Evolutionary conservation across 2,329 filamentous ascomycete genomes (phyloP).

Genomic region (Reticulascus tulasneorum): DNA sequence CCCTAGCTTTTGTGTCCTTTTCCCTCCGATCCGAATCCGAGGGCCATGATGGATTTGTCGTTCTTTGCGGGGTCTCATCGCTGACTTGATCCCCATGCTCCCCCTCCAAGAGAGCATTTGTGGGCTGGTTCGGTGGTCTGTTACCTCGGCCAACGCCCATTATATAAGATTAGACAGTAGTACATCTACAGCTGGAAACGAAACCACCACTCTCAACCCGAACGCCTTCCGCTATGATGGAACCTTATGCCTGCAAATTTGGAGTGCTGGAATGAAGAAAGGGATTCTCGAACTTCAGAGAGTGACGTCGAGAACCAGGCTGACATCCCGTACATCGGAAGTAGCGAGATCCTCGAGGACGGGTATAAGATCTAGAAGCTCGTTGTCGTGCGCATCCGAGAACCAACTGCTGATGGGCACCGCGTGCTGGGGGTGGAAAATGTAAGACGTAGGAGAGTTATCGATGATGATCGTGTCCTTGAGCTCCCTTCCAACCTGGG

Average conservation of each 20-base stretch:
- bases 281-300: conserved; percentile 46
- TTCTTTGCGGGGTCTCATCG: conserved; percentile 10
- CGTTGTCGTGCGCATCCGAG: conserved; percentile 98
- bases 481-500: conserved; percentile 91
- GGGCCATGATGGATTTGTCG: conserved; percentile 24
- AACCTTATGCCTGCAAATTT: conserved; percentile 19
- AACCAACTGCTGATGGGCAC: conserved; percentile 99
- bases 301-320: conserved; percentile 91
- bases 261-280: conserved; percentile 22
- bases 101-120: conserved; percentile 18
- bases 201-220: conserved; percentile 38
- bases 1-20: conserved; percentile 20
- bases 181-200: conserved; percentile 46
- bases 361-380: conserved; percentile 93
- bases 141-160: conserved; percentile 13
- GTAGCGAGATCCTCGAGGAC: conserved; percentile 96
- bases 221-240: conserved; percentile 55
- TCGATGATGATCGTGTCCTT: conserved; percentile 99
- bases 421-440: conserved; percentile 98
- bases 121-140: conserved; percentile 11
- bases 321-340: conserved; percentile 87
- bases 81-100: conserved; percentile 7
- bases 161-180: conserved; percentile 50
- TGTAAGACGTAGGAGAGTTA: conserved; percentile 98
- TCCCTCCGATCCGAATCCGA: conserved; percentile 26